A percentile compares a stretch with the other conserved stretches of the same genome.
phyloP scores from a whole-genome alignment of 108 stramenopile genomes.

The Asterionellopsis glacialis region DNA sequence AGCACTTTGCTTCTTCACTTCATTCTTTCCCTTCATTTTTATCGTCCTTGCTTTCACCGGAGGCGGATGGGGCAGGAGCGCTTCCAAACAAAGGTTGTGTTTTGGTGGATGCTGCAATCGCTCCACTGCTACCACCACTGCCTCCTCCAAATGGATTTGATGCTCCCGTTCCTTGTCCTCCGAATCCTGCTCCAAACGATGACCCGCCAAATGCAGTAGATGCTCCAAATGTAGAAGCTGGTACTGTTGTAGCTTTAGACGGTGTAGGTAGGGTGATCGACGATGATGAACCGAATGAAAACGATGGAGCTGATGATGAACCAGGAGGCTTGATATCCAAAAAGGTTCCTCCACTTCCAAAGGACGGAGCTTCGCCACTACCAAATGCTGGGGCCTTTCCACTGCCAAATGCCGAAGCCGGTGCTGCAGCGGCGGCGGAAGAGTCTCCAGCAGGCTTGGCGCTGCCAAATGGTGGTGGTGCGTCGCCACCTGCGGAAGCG shows the following conservation, averaged over 20 bases:
- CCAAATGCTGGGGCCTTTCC: conserved; percentile 1
- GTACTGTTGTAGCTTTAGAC: conserved; percentile 9
- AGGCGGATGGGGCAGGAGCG: not conserved
- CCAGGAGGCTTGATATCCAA: conserved; percentile 56
- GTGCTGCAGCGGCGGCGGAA: too few species aligned
- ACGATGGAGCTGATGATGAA: conserved; percentile 19
- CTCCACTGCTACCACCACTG: too few species aligned
- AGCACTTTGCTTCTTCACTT: not conserved
- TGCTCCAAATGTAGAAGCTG: conserved; percentile 14
- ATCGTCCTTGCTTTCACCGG: not conserved
- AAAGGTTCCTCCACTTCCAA: conserved; percentile 17
- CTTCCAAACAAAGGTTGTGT: conserved; percentile 8
- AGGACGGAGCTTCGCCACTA: not conserved
- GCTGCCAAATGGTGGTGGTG: conserved; percentile 8
- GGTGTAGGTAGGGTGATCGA: conserved; percentile 50
- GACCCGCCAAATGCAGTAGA: conserved; percentile 6
- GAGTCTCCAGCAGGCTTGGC: not conserved
- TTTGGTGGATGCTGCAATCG: not conserved
- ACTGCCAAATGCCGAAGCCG: conserved; percentile 3
- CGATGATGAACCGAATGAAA: conserved; percentile 38
- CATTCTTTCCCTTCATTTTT: not conserved
- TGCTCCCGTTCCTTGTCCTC: not conserved
- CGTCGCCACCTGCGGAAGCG: too few species aligned
- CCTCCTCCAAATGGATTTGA: conserved; percentile 10
- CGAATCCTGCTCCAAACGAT: too few species aligned